A percentile compares a stretch with the other conserved stretches of the same genome.
These are phyloP conservation scores for Kregervanrija delftensis DNA, from an alignment of 805 yeast genomes.

Conservation along the genomic window DNA sequence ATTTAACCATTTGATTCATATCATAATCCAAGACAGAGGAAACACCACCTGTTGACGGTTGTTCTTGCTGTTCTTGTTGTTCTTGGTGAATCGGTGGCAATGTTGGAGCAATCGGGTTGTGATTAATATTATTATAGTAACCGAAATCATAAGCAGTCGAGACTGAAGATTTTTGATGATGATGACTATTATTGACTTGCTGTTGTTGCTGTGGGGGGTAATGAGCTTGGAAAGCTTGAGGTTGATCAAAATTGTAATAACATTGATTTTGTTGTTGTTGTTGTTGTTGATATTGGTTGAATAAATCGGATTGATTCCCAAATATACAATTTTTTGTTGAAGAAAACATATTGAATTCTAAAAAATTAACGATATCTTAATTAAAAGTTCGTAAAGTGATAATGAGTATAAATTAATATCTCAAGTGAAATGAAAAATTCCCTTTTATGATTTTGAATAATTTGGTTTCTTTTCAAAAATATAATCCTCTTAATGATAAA, in stretches of 20 bases:
- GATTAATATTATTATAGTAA: conserved; percentile 10
- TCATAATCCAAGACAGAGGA: conserved; percentile 75
- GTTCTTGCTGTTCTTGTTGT: conserved; percentile 10
- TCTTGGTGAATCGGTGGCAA: conserved; percentile 4
- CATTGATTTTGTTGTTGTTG: conserved; percentile 1
- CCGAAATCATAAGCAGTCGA: conserved; percentile 12
- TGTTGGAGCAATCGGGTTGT: conserved; percentile 2
- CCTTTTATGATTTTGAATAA: no score
- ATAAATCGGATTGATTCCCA: neutral
- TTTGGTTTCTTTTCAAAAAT: no score
- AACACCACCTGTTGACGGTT: conserved; percentile 59
- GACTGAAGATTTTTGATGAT: conserved; percentile 16
- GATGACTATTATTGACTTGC: conserved; percentile 8
- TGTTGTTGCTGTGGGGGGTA: conserved; percentile 4
- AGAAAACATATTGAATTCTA: conserved; percentile 7
- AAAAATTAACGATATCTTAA: conserved; percentile 30
- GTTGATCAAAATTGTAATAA: no score
- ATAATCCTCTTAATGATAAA: no score
- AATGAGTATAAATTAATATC: neutral
- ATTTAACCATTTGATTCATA: conserved; percentile 69
- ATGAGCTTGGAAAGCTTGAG: no score
- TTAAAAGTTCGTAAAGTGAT: conserved; percentile 34
- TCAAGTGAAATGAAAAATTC: neutral
- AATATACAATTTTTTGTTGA: conserved; percentile 9
- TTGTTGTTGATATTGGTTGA: conserved; percentile 6